Evolutionary conservation across 768 basidiomycete species (phyloP).

Genomic region (Tricholoma sp.): DNA sequence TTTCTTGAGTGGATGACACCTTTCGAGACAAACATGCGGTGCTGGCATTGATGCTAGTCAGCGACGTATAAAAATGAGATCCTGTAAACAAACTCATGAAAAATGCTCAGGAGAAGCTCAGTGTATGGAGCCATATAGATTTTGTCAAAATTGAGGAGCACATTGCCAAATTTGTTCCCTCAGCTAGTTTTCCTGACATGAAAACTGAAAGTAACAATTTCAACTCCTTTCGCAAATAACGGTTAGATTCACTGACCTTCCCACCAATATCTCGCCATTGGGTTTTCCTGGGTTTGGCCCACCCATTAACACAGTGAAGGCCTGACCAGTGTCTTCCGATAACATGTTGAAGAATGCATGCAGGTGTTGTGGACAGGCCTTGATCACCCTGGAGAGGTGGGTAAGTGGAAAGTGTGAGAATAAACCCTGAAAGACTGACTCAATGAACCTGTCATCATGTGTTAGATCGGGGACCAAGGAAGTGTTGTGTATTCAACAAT

Average conservation of each 20-base stretch:
- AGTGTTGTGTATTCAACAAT: no score
- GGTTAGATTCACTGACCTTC: neutral
- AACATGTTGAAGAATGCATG: neutral
- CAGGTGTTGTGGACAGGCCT: neutral
- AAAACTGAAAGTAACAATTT: neutral
- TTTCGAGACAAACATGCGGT: neutral
- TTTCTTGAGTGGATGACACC: neutral
- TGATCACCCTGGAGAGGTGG: neutral
- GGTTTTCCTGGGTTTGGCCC: neutral
- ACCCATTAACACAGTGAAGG: neutral
- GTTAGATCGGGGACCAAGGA: no score
- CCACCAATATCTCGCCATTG: neutral
- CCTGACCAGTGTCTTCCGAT: neutral
- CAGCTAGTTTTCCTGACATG: neutral
- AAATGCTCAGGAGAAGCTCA: neutral
- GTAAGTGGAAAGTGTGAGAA: neutral
- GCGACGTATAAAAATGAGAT: neutral
- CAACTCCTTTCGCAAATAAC: neutral
- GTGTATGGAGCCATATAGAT: neutral
- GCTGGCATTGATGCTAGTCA: neutral
- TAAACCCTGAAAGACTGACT: no score
- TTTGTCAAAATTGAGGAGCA: neutral
- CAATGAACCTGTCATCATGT: no score
- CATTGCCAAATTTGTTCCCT: neutral
- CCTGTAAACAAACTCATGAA: neutral